These are phyloP conservation scores for Abelmoschus esculentus DNA, from an alignment of 345 rosid genomes.

Conservation along the genomic window DNA sequence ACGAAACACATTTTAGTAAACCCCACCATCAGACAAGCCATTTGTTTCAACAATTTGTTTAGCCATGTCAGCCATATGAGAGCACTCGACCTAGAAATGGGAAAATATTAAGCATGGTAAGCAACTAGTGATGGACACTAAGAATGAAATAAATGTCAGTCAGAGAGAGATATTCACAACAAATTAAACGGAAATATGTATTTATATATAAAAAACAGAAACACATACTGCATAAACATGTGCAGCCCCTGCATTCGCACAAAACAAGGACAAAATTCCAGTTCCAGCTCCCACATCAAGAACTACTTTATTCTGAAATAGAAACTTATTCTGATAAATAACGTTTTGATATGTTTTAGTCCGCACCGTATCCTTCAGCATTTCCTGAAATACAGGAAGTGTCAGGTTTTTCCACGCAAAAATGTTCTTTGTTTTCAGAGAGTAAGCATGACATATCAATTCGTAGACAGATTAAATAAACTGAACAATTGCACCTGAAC, in stretches of 20 bases:
- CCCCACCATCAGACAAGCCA: constrained; percentile 75
- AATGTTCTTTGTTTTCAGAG: no score
- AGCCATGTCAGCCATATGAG: constrained; percentile 93
- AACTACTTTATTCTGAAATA: constrained; percentile 81
- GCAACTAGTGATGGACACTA: not conserved
- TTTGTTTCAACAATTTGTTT: constrained; percentile 81
- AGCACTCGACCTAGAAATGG: constrained; percentile 67
- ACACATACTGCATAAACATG: constrained; percentile 82
- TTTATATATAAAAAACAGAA: not conserved
- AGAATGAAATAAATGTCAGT: not conserved
- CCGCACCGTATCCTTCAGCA: constrained; percentile 92
- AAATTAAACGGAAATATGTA: not conserved
- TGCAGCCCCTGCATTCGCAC: constrained; percentile 93
- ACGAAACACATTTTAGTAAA: not conserved
- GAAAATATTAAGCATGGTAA: constrained; percentile 8
- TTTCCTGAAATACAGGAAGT: constrained; percentile 56
- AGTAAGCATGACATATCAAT: not conserved
- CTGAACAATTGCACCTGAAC: not conserved
- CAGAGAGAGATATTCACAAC: not conserved
- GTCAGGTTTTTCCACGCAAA: not conserved
- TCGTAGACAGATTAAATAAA: not conserved
- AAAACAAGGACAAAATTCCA: constrained; percentile 87
- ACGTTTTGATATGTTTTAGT: constrained; percentile 95
- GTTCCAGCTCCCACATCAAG: constrained; percentile 99
- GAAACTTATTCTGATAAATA: constrained; percentile 84